These are phyloP conservation scores for Endothia cerciana DNA, from an alignment of 2,329 filamentous ascomycete genomes.

Conservation along the genomic window DNA sequence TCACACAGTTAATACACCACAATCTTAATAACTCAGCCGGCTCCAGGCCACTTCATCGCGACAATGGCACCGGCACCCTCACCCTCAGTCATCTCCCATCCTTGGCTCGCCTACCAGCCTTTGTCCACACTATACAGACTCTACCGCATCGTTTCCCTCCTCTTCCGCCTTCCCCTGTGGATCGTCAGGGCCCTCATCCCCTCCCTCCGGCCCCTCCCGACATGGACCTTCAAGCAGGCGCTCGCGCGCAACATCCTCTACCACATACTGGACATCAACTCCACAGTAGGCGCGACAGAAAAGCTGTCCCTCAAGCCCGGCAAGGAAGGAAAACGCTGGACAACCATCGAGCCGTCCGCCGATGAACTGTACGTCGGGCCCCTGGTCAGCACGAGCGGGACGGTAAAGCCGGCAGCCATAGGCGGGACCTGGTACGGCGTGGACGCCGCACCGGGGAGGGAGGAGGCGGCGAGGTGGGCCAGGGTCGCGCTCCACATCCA, in stretches of 20 bases:
- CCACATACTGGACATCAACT: conserved; percentile 2
- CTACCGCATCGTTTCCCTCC: conserved; percentile 6
- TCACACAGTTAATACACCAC: neutral
- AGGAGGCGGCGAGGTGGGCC: neutral
- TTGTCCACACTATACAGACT: conserved; percentile 25
- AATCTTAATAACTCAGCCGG: no score
- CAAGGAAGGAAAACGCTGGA: conserved; percentile 23
- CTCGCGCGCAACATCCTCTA: conserved; percentile 18
- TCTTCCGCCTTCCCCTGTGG: conserved; percentile 27
- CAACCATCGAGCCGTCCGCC: conserved; percentile 51
- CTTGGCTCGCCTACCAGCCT: conserved; percentile 27
- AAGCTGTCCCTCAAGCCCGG: conserved; percentile 20
- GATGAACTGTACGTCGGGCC: conserved; percentile 33
- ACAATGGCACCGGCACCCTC: neutral
- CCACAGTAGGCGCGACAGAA: conserved; percentile 23
- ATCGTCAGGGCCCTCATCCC: conserved; percentile 25
- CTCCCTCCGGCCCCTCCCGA: conserved; percentile 25
- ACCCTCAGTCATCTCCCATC: conserved; percentile 14
- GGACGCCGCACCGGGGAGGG: neutral
- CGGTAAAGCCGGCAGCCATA: conserved; percentile 24
- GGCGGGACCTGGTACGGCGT: conserved; percentile 35
- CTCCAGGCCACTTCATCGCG: neutral
- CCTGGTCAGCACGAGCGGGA: conserved; percentile 10
- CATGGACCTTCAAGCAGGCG: conserved; percentile 27
- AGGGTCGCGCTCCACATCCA: conserved; percentile 51